Evolutionary conservation across 345 rosid species (phyloP).

Genomic region (Pistacia vera): DNA sequence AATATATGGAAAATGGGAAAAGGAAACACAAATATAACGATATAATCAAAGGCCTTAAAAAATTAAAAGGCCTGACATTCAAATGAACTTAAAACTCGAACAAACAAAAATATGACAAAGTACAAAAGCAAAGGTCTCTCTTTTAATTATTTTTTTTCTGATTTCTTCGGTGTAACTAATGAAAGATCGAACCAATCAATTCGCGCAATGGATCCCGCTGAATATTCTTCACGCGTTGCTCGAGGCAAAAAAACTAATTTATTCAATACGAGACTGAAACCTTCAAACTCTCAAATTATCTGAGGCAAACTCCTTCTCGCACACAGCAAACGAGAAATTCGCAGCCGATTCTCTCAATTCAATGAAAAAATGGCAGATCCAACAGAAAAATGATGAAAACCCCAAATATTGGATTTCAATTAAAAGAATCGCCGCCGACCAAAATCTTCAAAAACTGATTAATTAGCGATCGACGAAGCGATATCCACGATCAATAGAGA

Average conservation of each 20-base stretch:
- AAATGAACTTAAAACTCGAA: conserved; percentile 18
- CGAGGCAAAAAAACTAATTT: background rate
- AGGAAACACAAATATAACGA: background rate
- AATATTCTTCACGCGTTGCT: conserved; percentile 2
- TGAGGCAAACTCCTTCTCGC: background rate
- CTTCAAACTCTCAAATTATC: background rate
- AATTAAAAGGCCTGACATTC: conserved; percentile 46
- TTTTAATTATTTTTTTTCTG: background rate
- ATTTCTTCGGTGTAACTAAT: conserved; percentile 16
- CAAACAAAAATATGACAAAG: conserved; percentile 3
- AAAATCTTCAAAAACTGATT: conserved; percentile 10
- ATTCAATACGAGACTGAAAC: conserved; percentile 1
- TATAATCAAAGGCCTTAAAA: conserved; percentile 37
- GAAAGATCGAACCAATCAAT: conserved; percentile 33
- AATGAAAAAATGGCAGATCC: background rate
- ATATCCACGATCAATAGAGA: conserved; percentile 8
- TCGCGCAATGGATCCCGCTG: background rate
- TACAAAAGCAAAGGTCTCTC: conserved; percentile 20
- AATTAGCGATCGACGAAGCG: conserved; percentile 1
- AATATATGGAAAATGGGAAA: conserved; percentile 18
- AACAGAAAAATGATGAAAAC: background rate
- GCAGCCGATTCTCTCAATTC: conserved; percentile 5
- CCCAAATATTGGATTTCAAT: background rate
- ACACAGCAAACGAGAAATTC: conserved; percentile 10
- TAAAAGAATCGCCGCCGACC: background rate